These are phyloP conservation scores for Dipteronia dyeriana DNA, from an alignment of 345 rosid genomes.

Conservation along the genomic window DNA sequence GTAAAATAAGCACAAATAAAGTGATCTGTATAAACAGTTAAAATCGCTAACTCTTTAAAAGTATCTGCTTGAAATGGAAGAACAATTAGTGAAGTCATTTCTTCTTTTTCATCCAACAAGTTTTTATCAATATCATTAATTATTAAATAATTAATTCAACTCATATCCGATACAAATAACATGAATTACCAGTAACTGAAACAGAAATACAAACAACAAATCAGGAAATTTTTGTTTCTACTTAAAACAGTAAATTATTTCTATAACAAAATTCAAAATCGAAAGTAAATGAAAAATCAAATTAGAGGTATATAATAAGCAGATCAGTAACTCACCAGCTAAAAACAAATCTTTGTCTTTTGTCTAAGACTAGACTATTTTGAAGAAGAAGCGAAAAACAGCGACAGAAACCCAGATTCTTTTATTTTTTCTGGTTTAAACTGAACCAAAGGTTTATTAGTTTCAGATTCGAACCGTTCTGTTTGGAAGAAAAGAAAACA, in stretches of 20 bases:
- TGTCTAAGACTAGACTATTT: not conserved
- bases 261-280: not conserved
- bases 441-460: not conserved
- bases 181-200: not conserved
- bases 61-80: not conserved
- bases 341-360: slow-evolving; percentile 1
- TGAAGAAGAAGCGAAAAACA: not conserved
- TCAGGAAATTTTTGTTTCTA: not conserved
- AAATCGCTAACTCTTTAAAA: not conserved
- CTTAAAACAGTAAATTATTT: not conserved
- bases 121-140: not conserved
- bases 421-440: no score
- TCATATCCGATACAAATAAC: not conserved
- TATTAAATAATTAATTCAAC: not conserved
- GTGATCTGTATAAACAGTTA: not conserved
- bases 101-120: not conserved
- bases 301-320: not conserved
- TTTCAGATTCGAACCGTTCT: not conserved
- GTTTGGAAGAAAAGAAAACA: not conserved
- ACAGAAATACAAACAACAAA: not conserved
- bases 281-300: not conserved
- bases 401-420: not conserved
- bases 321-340: not conserved
- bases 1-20: not conserved
- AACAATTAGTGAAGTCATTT: not conserved